Percentiles rank a stretch among this genome's conserved stretches.
Conservation (phyloP, 179 eudicot species). For the Nepenthes alata region DNA sequence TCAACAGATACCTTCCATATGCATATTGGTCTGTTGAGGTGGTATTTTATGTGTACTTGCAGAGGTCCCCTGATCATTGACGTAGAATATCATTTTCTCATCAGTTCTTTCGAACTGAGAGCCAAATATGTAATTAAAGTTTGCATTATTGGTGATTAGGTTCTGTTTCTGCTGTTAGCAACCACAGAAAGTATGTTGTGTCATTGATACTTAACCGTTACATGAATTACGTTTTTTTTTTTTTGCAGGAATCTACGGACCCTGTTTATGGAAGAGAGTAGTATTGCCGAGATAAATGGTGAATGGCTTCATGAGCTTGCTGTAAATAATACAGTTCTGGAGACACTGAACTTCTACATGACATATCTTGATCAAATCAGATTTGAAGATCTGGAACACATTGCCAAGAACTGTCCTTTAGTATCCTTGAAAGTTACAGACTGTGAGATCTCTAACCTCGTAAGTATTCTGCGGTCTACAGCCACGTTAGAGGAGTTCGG, state of each 20-base stretch:
- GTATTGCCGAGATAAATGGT: slow-evolving; percentile 19
- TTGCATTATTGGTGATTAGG: too few species aligned
- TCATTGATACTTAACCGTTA: background rate
- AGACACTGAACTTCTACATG: slow-evolving; percentile 26
- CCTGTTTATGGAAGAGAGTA: slow-evolving; percentile 26
- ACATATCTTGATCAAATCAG: slow-evolving; percentile 15
- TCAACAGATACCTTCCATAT: too few species aligned
- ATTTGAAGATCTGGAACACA: slow-evolving; percentile 24
- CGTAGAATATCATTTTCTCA: too few species aligned
- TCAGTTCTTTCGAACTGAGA: too few species aligned
- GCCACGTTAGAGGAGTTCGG: slow-evolving; percentile 26
- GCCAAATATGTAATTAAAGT: too few species aligned
- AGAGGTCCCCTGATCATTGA: too few species aligned
- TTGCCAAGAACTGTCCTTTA: slow-evolving; percentile 26
- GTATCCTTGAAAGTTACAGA: slow-evolving; percentile 23
- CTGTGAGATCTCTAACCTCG: slow-evolving; percentile 18
- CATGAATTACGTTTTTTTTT: background rate
- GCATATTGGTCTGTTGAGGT: too few species aligned
- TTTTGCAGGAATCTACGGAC: slow-evolving; percentile 20
- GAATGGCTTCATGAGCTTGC: slow-evolving; percentile 41
- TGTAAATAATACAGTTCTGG: slow-evolving; percentile 23
- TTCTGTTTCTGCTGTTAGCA: too few species aligned
- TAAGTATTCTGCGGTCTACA: slow-evolving; percentile 19
- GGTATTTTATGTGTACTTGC: too few species aligned
- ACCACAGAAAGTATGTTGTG: too few species aligned